Percentiles rank a stretch among this genome's conserved stretches.
phyloP scores from a whole-genome alignment of 2,329 filamentous ascomycete species.

The Dryadomyces sulphureus region DNA sequence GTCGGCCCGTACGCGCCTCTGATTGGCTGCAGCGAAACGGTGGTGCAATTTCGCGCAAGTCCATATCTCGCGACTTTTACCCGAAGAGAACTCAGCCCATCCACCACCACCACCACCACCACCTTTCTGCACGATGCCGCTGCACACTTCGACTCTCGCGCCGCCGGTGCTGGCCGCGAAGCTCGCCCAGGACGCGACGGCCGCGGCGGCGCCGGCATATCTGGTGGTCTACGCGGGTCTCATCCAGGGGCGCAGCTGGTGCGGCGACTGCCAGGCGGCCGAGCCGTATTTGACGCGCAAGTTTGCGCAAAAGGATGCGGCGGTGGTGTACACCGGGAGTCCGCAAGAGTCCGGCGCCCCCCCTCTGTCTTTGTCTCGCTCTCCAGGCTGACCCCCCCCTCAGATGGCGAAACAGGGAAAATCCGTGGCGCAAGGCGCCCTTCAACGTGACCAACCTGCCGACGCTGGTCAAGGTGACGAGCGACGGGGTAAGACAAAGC shows the following conservation, averaged over 20 bases:
- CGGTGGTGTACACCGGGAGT: not conserved
- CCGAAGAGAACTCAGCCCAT: no score
- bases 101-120: no score
- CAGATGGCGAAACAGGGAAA: not conserved
- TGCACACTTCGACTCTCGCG: not conserved
- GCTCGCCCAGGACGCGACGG: not conserved
- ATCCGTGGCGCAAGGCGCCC: constrained; percentile 1
- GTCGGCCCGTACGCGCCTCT: no score
- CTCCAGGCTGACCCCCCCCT: no score
- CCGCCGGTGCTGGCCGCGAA: not conserved
- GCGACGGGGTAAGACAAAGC: not conserved
- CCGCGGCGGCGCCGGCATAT: not conserved
- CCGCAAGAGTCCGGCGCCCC: constrained; percentile 1
- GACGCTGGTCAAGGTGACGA: constrained; percentile 3
- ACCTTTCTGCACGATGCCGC: constrained; percentile 1
- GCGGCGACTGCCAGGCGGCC: constrained; percentile 3
- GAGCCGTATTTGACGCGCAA: not conserved
- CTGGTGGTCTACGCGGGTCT: constrained; percentile 3
- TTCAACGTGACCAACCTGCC: constrained; percentile 3
- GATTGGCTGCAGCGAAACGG: no score
- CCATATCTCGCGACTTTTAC: no score
- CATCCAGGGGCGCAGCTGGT: constrained; percentile 2
- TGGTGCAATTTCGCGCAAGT: no score
- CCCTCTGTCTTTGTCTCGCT: not conserved
- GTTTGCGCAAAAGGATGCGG: not conserved